These are phyloP conservation scores for Cladosporium cucumerinum DNA, from an alignment of 2,329 filamentous ascomycete genomes.

Conservation along the genomic window DNA sequence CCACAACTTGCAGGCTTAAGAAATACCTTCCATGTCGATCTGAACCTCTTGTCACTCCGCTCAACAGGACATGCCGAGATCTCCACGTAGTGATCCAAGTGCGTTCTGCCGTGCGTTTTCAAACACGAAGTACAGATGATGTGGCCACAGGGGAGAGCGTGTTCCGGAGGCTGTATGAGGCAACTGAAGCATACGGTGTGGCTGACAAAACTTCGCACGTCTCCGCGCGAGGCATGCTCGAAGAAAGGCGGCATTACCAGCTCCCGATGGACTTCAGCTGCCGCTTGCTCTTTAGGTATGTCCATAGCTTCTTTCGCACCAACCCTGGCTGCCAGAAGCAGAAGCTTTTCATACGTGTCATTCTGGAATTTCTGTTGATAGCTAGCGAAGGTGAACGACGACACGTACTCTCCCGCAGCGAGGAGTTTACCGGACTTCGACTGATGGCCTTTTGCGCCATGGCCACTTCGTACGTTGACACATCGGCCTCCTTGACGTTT, in stretches of 20 bases:
- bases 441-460: constrained; percentile 36
- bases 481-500: constrained; percentile 27
- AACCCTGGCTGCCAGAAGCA: neutral
- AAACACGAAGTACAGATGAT: constrained; percentile 42
- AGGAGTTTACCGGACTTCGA: constrained; percentile 36
- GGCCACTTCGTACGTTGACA: constrained; percentile 37
- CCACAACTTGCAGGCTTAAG: constrained; percentile 38
- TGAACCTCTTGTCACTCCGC: constrained; percentile 4
- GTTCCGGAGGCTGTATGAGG: constrained; percentile 39
- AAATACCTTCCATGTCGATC: constrained; percentile 18
- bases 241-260: constrained; percentile 28
- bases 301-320: constrained; percentile 7
- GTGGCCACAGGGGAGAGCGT: constrained; percentile 43
- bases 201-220: neutral
- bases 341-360: constrained; percentile 23
- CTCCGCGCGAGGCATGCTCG: constrained; percentile 10
- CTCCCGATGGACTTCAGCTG: constrained; percentile 20
- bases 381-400: constrained; percentile 29
- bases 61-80: constrained; percentile 29
- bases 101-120: constrained; percentile 23
- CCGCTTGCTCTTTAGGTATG: constrained; percentile 16
- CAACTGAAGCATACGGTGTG: constrained; percentile 46
- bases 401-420: constrained; percentile 35
- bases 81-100: neutral
- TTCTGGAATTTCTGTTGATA: constrained; percentile 28